Conservation (phyloP, 148 eudicot species). For the Spergularia marina region DNA sequence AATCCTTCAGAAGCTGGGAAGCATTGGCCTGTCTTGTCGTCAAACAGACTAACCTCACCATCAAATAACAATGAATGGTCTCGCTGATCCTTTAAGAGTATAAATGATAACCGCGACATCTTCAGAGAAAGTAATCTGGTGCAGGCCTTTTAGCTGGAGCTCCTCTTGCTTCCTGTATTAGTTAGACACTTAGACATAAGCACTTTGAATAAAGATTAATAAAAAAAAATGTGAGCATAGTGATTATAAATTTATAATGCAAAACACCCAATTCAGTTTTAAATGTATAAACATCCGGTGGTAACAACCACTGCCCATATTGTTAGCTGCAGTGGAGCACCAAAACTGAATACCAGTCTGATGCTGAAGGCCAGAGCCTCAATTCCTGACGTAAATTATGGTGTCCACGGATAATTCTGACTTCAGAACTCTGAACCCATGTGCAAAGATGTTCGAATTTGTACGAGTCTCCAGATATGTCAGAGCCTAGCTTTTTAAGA, state of each 20-base stretch:
- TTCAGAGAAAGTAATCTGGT: slow-evolving; percentile 88
- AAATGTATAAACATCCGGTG: background rate
- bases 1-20: background rate
- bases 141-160: slow-evolving; percentile 88
- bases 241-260: background rate
- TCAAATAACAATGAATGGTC: background rate
- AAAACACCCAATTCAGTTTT: too few species aligned
- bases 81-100: slow-evolving; percentile 5
- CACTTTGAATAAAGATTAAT: background rate
- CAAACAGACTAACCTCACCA: slow-evolving; percentile 15
- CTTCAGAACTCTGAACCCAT: background rate
- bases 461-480: background rate
- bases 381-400: background rate
- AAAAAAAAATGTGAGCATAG: background rate
- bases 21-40: background rate
- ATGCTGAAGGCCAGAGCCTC: background rate
- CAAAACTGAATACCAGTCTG: background rate
- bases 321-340: background rate
- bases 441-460: background rate
- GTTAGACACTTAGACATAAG: background rate
- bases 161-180: slow-evolving; percentile 90
- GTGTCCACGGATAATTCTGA: too few species aligned
- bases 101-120: slow-evolving; percentile 5
- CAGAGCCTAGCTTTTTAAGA: background rate
- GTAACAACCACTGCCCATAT: background rate